phyloP scores from a whole-genome alignment of 495 filamentous ascomycete genomes.

The Lophiotrema nucula region DNA sequence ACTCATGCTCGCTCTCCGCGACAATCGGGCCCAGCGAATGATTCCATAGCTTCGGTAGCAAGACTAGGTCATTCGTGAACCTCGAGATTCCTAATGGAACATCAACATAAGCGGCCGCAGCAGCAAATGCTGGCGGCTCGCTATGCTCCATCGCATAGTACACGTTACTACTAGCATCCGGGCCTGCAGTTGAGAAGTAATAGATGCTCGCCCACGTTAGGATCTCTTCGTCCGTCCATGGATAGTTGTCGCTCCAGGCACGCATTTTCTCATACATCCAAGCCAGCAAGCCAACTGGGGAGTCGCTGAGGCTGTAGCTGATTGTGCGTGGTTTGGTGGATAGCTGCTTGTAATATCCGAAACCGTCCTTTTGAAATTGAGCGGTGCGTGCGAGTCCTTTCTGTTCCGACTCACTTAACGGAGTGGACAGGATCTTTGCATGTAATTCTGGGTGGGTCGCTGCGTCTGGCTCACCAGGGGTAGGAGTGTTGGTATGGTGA shows the following conservation, averaged over 20 bases:
- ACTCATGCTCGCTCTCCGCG: constrained; percentile 50
- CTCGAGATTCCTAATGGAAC: constrained; percentile 56
- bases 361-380: constrained; percentile 41
- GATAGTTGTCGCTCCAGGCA: constrained; percentile 50
- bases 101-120: constrained; percentile 5
- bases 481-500: constrained; percentile 61
- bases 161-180: constrained; percentile 47
- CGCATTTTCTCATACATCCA: constrained; percentile 58
- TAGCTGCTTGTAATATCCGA: constrained; percentile 48
- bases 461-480: constrained; percentile 33
- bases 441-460: constrained; percentile 44
- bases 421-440: neutral
- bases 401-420: neutral
- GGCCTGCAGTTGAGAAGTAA: constrained; percentile 50
- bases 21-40: constrained; percentile 54
- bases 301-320: constrained; percentile 51
- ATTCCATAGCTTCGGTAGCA: constrained; percentile 53
- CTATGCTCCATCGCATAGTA: constrained; percentile 50
- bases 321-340: constrained; percentile 51
- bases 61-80: constrained; percentile 54
- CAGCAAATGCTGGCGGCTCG: constrained; percentile 1
- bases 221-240: constrained; percentile 55
- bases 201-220: constrained; percentile 55
- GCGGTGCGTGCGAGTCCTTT: constrained; percentile 19
- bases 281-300: constrained; percentile 50